Base-by-base conservation (phyloP, 257 asterid genomes). In the Solanum bulbocastanum region DNA sequence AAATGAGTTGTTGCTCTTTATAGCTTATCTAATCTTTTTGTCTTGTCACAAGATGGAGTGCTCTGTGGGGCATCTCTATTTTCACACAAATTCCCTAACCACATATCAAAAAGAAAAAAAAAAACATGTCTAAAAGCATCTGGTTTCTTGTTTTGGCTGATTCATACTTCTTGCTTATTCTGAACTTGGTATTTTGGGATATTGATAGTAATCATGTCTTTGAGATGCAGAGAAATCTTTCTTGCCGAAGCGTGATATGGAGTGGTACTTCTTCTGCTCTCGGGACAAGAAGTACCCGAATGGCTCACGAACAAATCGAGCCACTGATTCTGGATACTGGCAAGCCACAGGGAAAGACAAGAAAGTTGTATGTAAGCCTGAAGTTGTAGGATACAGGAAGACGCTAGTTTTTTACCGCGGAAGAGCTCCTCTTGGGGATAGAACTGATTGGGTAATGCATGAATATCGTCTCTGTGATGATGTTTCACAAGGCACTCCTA, bases 311-410 rank as follows among this genome's bases (percentile, higher is more conserved):
- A 92, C 93, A 8, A 92, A 92, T 33, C 89, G 94, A 83, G 93
- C 94, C 73, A 92, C 94, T 32, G 90, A 85, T 89, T 89, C 91
- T 10, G 94, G 94, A 58, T 92, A 92, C 91, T 92, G 94, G 94
- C 91, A 92, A 69, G 94, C 94, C 36, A 92, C 94, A 7, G 94
- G 94, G 75, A 92, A 91, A 86, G 94, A 92, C 87, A 62, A 91
- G 82, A 91, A 90, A 85, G 83, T 92, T 10, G 91, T 88, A 14
- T 91, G 94, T 84, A 90, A 90, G 60, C 86, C 94, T 44, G 85
- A 84, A 52, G 90, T 73, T 3, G 37, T 83, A 16, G 94, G 93
- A 6, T 92, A 86, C 84, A 91, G 93, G 44, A 92, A 92, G 87
- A 92, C 94, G 15, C 81, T 92, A 20, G 94, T 92, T 72, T 92